phyloP scores from a whole-genome alignment of 495 filamentous ascomycete genomes.

The Durotheca rogersii region DNA sequence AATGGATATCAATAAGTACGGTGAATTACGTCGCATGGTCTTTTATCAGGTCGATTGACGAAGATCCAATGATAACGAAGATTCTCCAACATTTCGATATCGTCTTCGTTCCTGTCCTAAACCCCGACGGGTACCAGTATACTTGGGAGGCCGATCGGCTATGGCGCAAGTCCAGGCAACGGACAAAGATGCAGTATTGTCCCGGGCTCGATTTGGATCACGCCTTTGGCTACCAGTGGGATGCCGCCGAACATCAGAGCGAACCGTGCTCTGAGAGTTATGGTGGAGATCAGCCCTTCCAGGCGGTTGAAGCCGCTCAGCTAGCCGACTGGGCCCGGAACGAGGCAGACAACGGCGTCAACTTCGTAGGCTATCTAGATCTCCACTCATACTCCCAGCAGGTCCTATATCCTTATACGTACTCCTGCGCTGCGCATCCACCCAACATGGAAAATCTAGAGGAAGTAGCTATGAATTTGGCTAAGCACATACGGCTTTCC shows the following conservation, averaged over 20 bases:
- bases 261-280: conserved; percentile 95
- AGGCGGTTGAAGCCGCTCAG: conserved; percentile 72
- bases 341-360: conserved; percentile 68
- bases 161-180: conserved; percentile 94
- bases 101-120: conserved; percentile 85
- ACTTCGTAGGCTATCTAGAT: conserved; percentile 83
- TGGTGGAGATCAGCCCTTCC: conserved; percentile 79
- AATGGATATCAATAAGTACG: conserved; percentile 94
- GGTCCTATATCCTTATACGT: conserved; percentile 89
- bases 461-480: conserved; percentile 85
- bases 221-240: conserved; percentile 82
- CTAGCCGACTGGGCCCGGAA: conserved; percentile 86
- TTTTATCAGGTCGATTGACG: conserved; percentile 79
- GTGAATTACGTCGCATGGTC: conserved; percentile 90
- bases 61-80: conserved; percentile 63
- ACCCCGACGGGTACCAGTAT: conserved; percentile 93
- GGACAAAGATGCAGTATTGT: conserved; percentile 79
- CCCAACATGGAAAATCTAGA: conserved; percentile 88
- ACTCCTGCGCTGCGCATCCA: conserved; percentile 71
- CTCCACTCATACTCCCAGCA: conserved; percentile 96
- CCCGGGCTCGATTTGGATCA: conserved; percentile 88
- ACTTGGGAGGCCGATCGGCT: conserved; percentile 89
- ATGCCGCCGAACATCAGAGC: conserved; percentile 59
- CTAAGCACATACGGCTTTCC: conserved; percentile 79
- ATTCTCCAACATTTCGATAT: conserved; percentile 81